Percentiles rank a stretch among this genome's conserved stretches.
These are phyloP conservation scores for Phytophthora vignae DNA, from an alignment of 352 stramenopile species.

Conservation along the genomic window DNA sequence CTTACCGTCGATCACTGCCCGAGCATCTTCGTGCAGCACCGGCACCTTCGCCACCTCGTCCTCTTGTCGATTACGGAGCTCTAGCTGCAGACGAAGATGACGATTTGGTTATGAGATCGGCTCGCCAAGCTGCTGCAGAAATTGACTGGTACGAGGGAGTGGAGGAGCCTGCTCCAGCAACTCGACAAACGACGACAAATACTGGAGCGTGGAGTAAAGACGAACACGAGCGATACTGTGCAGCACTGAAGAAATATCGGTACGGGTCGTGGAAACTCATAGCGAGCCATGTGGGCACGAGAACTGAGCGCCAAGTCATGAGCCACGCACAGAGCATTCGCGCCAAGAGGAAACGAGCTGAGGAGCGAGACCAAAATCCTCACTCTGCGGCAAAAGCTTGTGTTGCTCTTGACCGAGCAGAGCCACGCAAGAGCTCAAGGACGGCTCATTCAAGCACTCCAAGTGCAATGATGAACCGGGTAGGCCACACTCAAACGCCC, in stretches of 20 bases:
- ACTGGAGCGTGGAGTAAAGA: conserved; percentile 23
- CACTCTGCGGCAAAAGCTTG: not conserved
- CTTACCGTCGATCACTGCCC: not conserved
- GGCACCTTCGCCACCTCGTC: not conserved
- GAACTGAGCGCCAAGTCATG: conserved; percentile 26
- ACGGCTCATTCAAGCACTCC: not conserved
- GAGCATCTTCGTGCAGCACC: not conserved
- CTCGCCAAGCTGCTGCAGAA: not conserved
- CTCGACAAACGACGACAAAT: not conserved
- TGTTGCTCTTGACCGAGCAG: not conserved
- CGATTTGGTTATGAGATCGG: not conserved
- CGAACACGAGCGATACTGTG: conserved; percentile 26
- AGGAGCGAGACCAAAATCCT: not conserved
- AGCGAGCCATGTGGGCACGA: conserved; percentile 23
- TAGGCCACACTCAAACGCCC: not conserved
- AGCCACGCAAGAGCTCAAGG: not conserved
- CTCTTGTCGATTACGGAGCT: not conserved
- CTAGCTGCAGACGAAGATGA: not conserved
- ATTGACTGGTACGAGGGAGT: not conserved
- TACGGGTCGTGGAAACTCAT: conserved; percentile 32
- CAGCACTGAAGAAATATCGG: conserved; percentile 16
- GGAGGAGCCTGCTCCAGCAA: not conserved
- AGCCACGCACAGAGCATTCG: conserved; percentile 33
- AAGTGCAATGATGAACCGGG: no score
- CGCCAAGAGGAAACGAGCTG: conserved; percentile 20